Conservation (phyloP, 2,329 filamentous ascomycete species). For the Fusarium torulosum region DNA sequence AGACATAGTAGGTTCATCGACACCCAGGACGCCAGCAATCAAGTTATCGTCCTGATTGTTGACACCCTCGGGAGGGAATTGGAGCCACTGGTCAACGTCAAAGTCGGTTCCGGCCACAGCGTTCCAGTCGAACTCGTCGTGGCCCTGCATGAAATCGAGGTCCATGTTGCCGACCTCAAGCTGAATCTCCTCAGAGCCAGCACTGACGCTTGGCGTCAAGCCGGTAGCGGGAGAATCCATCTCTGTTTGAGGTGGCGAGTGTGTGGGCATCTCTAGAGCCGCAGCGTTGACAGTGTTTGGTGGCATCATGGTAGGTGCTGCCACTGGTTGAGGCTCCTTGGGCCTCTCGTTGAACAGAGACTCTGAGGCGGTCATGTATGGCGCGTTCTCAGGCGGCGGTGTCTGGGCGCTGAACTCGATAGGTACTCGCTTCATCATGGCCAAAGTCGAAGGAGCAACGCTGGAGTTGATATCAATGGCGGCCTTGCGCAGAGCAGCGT, state of each 20-base stretch:
- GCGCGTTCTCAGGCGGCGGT: constrained; percentile 65
- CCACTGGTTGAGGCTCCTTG: constrained; percentile 34
- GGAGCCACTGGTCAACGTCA: constrained; percentile 70
- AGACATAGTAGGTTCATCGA: constrained; percentile 47
- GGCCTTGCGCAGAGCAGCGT: constrained; percentile 89
- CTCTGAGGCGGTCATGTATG: constrained; percentile 59
- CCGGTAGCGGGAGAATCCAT: constrained; percentile 54
- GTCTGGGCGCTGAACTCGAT: constrained; percentile 60
- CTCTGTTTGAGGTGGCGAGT: constrained; percentile 62
- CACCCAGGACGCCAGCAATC: constrained; percentile 52
- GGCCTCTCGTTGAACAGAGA: constrained; percentile 54
- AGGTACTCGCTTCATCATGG: constrained; percentile 54
- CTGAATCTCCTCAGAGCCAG: constrained; percentile 57
- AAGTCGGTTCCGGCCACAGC: constrained; percentile 65
- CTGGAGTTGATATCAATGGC: constrained; percentile 74
- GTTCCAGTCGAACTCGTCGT: constrained; percentile 67
- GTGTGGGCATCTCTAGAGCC: constrained; percentile 52
- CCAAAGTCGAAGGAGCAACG: constrained; percentile 50
- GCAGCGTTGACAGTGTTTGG: constrained; percentile 56
- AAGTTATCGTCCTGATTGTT: constrained; percentile 56
- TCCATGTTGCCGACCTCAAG: constrained; percentile 56
- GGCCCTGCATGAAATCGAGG: constrained; percentile 61
- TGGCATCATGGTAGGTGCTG: constrained; percentile 50
- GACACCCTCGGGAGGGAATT: constrained; percentile 66
- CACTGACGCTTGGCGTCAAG: constrained; percentile 61